Percentiles rank a stretch among this genome's conserved stretches.
phyloP scores from a whole-genome alignment of 495 filamentous ascomycete species.

The Daldinia caldariorum region DNA sequence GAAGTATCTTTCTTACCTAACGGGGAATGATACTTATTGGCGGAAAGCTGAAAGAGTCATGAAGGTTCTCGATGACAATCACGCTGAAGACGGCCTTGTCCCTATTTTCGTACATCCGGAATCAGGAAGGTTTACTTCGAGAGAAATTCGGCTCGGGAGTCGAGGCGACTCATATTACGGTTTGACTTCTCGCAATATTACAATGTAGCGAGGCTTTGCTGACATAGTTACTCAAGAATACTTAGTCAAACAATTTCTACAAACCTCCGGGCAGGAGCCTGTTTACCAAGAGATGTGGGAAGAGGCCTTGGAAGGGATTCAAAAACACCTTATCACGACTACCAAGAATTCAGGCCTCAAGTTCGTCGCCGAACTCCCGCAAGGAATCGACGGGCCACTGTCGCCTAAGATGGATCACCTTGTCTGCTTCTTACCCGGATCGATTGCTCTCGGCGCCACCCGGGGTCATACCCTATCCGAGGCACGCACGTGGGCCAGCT shows the following conservation, averaged over 20 bases:
- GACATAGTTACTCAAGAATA: slow-evolving; percentile 60
- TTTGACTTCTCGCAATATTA: slow-evolving; percentile 9
- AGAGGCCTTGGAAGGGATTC: slow-evolving; percentile 72
- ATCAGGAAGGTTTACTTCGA: slow-evolving; percentile 70
- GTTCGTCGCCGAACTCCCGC: slow-evolving; percentile 73
- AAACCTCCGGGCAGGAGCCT: slow-evolving; percentile 69
- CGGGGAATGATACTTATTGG: slow-evolving; percentile 79
- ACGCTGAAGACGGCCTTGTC: slow-evolving; percentile 72
- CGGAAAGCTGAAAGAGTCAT: slow-evolving; percentile 78
- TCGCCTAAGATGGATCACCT: slow-evolving; percentile 84
- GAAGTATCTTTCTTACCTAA: slow-evolving; percentile 82
- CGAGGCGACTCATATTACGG: slow-evolving; percentile 81
- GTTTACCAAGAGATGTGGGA: slow-evolving; percentile 82
- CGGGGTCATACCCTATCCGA: slow-evolving; percentile 69
- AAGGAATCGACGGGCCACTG: slow-evolving; percentile 64
- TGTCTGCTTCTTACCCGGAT: slow-evolving; percentile 82
- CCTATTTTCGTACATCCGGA: slow-evolving; percentile 79
- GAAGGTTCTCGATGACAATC: slow-evolving; percentile 71
- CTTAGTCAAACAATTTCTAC: slow-evolving; percentile 80
- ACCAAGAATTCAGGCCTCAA: slow-evolving; percentile 72
- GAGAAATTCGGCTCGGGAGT: slow-evolving; percentile 79
- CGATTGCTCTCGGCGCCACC: slow-evolving; percentile 78
- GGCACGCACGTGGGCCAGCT: slow-evolving; percentile 66
- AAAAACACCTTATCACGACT: slow-evolving; percentile 78
- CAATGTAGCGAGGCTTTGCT: slow-evolving; percentile 13